Percentiles rank a stretch among this genome's conserved stretches.
Conservation (phyloP, 1,284 basidiomycete species). For the Sporisorium graminicola region DNA sequence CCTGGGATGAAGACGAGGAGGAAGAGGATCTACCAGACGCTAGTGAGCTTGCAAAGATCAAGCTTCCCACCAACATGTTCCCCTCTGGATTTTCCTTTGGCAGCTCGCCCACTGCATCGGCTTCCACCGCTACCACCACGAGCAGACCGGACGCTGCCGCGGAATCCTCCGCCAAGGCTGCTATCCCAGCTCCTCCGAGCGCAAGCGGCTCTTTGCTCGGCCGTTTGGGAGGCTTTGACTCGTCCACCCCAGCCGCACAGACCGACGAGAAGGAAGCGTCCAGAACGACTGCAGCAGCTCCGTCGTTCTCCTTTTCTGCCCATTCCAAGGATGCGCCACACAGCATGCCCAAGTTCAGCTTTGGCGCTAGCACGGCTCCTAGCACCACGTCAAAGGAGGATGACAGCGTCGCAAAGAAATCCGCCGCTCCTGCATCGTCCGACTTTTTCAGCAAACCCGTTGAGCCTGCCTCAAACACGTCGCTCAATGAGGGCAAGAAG, state of each 20-base stretch:
- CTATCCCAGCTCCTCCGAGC: background rate
- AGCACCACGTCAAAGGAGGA: conserved; percentile 12
- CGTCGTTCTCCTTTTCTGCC: conserved; percentile 49
- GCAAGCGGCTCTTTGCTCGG: conserved; percentile 17
- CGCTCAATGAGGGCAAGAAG: conserved; percentile 50
- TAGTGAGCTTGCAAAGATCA: conserved; percentile 66
- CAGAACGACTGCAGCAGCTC: conserved; percentile 13
- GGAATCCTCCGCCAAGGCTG: conserved; percentile 8
- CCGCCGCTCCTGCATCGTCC: conserved; percentile 25
- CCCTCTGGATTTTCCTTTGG: conserved; percentile 63
- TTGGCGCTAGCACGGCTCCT: conserved; percentile 24
- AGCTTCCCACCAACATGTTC: conserved; percentile 63
- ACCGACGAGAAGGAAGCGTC: conserved; percentile 30
- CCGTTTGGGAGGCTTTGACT: conserved; percentile 53
- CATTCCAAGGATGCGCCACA: conserved; percentile 35
- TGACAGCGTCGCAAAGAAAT: conserved; percentile 16
- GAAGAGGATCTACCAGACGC: conserved; percentile 62
- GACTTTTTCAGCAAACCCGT: conserved; percentile 51
- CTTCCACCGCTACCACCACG: conserved; percentile 2
- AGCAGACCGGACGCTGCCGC: conserved; percentile 7
- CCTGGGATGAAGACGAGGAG: conserved; percentile 65
- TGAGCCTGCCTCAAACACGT: conserved; percentile 15
- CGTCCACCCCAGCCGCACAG: conserved; percentile 36
- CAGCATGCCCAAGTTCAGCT: conserved; percentile 46
- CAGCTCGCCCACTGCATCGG: conserved; percentile 4